Base-by-base conservation (phyloP, 106 monocot genomes). In the Dioscorea zingiberensis region DNA sequence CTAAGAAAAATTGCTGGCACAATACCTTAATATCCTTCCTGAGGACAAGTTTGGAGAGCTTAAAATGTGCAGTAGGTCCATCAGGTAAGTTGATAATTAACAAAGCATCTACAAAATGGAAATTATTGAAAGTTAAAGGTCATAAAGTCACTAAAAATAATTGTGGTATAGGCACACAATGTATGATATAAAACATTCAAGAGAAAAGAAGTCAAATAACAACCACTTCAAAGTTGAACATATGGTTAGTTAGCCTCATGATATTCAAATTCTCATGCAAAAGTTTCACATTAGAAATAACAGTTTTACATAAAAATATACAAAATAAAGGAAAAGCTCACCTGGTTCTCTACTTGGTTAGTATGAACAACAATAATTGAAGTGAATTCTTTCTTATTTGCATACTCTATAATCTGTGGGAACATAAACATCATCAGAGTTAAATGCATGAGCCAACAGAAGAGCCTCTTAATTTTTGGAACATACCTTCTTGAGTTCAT, bases 21-120 rank as follows among this genome's bases (percentile, higher is more conserved):
- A 19, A 54, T 60, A 81, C 81, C 76, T 81, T 81, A 27, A 81
- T 86, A 57, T 97, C 95, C 67, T 81, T 85, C 23, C 85, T 85
- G 51, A 97, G 65, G 47, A 91, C 81, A 77, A 97, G 88, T 27
- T 69, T 97, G 26, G 91, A 91, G 44, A 97, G 81, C 73, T 84
- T 97, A 77, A 91, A 86, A 78, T 97, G 95, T 49, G 88, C 91
- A 68, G 88, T 97, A 56, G 95, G 95, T 24, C 95, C 95, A 79
- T 86, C 74, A 54, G 91, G 91, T 68, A 97, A 77, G 60, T 76
- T 80, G 55, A 85, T 75, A 23, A 85, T 72, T 54, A 90, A 27
- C 27, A 90, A 47, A 2, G 89, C 85, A 80, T 90, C 89, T 90
- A 65, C 25, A 71, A 64, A 44, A 76, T 13, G 21, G 12, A 47